Base-by-base conservation (phyloP, 2,329 filamentous ascomycete species). In the Phoma sp. region DNA sequence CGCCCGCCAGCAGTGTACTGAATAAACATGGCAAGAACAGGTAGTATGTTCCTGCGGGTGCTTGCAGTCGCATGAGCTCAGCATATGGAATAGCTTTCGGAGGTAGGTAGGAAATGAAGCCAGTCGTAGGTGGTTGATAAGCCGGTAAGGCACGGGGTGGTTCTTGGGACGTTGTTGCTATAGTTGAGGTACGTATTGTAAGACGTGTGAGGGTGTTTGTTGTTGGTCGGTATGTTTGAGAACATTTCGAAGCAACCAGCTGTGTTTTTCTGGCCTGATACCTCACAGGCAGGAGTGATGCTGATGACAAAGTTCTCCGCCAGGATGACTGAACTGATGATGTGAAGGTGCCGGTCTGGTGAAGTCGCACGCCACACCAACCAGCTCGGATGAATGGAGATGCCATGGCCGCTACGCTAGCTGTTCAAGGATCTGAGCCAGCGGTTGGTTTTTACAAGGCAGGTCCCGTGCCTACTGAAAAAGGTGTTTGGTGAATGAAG, bases 21-120 rank as follows among this genome's bases (percentile, higher is more conserved):
- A 93, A 96, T 11, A 95, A 79, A 67, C 91, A 93, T 23, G 91
- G 92, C 65, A 93, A 90, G 79, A 88, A 93, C 56, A 96, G 86
- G 71, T 95, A 95, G 77, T 92, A 90, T 1, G 90, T 90, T 38
- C 92, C 92, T 0, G 87, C 83, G 1, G 91, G 92, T 67, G 92
- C 95, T 75, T 95, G 88, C 40, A 96, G 80, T 42, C 92, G 88
- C 66, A 90, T 84, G 12, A 96, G 84, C 71, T 96, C 91, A 40
- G 87, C 91, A 68, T 95, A 96, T 1, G 91, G 92, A 3, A 95
- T 81, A 81, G 87, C 87, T 49, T 88, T 84, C 17, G 77, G 59
- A 2, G 92, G 92, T 2, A 96, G 79, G 45, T 80, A 74, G 2
- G 91, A 88, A 25, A 96, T 77, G 5, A 95, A 68, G 12, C 92